These are phyloP conservation scores for Rubus parviflorus DNA, from an alignment of 306 rosid genomes.

Conservation along the genomic window DNA sequence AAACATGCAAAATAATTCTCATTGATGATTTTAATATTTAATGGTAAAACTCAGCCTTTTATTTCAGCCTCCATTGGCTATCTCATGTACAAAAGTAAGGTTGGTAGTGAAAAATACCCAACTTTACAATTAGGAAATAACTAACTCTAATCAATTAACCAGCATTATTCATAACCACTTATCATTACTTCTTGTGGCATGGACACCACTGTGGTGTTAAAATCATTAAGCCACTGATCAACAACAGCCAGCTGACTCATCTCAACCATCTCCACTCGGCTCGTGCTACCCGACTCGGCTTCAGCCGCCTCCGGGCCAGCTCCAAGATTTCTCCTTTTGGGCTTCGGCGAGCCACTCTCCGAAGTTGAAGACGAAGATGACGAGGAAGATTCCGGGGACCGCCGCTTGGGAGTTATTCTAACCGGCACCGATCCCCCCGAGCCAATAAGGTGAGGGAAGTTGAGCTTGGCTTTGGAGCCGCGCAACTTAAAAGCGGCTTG, in stretches of 20 bases:
- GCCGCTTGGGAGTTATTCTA: conserved; percentile 19
- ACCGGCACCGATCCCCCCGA: conserved; percentile 12
- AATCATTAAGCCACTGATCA: conserved; percentile 7
- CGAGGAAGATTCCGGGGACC: neutral
- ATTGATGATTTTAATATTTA: too few relatives aligned
- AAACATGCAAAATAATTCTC: too few relatives aligned
- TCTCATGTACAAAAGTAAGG: neutral
- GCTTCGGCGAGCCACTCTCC: neutral
- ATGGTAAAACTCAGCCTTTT: too few relatives aligned
- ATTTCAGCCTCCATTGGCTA: neutral
- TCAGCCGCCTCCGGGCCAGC: neutral
- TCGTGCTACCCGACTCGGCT: neutral
- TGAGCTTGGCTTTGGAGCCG: conserved; percentile 59
- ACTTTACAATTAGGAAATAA: conserved; percentile 1
- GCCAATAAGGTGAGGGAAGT: conserved; percentile 57
- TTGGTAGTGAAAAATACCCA: neutral
- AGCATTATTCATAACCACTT: neutral
- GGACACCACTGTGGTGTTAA: neutral
- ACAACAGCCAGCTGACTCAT: conserved; percentile 15
- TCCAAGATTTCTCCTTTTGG: neutral
- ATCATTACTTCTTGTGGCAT: neutral
- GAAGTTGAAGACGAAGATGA: neutral
- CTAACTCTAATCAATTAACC: neutral
- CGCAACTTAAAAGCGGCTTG: conserved; percentile 60
- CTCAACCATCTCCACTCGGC: neutral